Base-by-base conservation (phyloP, 805 yeast genomes). In the Myxozyma sirexii region DNA sequence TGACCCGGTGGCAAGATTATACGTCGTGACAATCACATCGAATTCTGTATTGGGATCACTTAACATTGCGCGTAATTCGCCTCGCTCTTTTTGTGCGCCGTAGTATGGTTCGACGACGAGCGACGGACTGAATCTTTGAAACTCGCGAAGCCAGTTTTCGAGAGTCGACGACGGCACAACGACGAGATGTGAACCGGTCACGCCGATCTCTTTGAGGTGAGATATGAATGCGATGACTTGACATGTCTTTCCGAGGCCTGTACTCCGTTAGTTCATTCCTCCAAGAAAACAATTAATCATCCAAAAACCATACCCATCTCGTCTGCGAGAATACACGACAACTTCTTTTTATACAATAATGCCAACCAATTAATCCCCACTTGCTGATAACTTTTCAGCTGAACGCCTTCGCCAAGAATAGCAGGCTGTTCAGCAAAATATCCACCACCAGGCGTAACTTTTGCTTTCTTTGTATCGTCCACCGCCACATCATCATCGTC, bases 71-170 rank as follows among this genome's bases (percentile, higher is more conserved):
- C 99, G 81, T 64, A 93, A 80, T 21, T 90, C 96, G 57, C 83
- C 91, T 68, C 99, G 84, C 70, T 91, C 98, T 26, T 77, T 76
- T 69, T 86, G 89, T 2, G 91, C 80, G 0, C 99, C 99, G 74
- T 94, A 94, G 71, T 94, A 94, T 0, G 98, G 97, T 72, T 90
- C 92, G 15, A 93, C 96, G 23, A 79, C 80, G 50, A 94, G 71
- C 5, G 69, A 38, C 0, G 99, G 99, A 63, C 96, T 86, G 72
- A 94, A 94, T 70, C 90, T 86, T 60, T 84, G 80, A 72, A 94
- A 91, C 72, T 94, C 99, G 71, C 99, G 82, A 63, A 94, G 78
- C 99, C 99, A 94, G 74, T 94, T 94, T 72, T 94, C 99, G 59
- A 94, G 78, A 0, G 99, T 94, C 0, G 98, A 93, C 0, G 97